Evolutionary conservation across 352 stramenopile species (phyloP).

Genomic region (Phytophthora pseudosyringae): DNA sequence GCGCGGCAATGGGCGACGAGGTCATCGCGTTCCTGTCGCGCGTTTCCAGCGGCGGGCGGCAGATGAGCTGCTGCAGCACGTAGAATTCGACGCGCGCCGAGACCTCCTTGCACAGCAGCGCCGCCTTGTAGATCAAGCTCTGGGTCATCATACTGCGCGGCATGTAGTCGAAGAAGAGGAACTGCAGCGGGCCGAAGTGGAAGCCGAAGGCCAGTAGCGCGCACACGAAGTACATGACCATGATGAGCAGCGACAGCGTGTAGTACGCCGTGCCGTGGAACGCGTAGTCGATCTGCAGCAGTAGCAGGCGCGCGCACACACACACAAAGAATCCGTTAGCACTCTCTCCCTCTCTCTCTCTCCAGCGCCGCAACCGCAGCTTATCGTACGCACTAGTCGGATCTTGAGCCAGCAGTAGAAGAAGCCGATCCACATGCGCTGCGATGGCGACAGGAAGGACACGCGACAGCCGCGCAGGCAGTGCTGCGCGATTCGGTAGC

Average conservation of each 20-base stretch:
- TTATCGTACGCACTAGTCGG: constrained; percentile 51
- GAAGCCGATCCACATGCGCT: constrained; percentile 74
- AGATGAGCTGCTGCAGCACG: constrained; percentile 60
- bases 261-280: constrained; percentile 81
- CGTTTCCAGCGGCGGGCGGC: constrained; percentile 46
- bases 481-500: constrained; percentile 84
- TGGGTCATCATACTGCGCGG: constrained; percentile 61
- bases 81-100: constrained; percentile 60
- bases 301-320: too few species aligned
- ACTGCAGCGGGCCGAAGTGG: constrained; percentile 78
- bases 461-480: constrained; percentile 74
- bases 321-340: constrained; percentile 9
- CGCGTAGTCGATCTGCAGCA: constrained; percentile 72
- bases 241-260: constrained; percentile 63
- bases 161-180: constrained; percentile 81
- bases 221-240: constrained; percentile 74
- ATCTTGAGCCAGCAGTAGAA: constrained; percentile 84
- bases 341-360: constrained; percentile 4
- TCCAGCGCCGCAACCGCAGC: background rate
- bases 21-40: constrained; percentile 42
- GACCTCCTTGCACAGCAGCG: constrained; percentile 42
- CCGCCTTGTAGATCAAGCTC: constrained; percentile 52
- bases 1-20: constrained; percentile 29
- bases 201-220: constrained; percentile 77
- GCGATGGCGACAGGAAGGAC: constrained; percentile 60